These are phyloP conservation scores for Calocera cornea DNA, from an alignment of 768 basidiomycete genomes.

Conservation along the genomic window DNA sequence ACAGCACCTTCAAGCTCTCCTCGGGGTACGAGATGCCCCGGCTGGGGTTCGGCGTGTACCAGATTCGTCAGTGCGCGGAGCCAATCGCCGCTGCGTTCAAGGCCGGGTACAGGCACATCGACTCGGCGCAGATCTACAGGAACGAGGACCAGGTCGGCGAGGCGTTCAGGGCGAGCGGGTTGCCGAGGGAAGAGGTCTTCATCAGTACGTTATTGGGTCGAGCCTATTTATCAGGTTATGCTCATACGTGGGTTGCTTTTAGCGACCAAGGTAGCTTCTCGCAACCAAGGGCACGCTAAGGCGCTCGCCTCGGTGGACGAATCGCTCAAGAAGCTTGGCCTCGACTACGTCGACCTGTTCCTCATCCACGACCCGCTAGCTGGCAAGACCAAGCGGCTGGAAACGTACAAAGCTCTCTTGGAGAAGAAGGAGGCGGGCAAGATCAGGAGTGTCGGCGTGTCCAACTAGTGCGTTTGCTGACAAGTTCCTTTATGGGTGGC, in stretches of 20 bases:
- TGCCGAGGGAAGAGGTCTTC: constrained; percentile 49
- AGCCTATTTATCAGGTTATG: background rate
- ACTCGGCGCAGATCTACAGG: constrained; percentile 55
- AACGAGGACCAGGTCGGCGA: constrained; percentile 22
- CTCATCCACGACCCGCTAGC: constrained; percentile 62
- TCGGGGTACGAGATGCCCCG: constrained; percentile 46
- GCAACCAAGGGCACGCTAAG: constrained; percentile 47
- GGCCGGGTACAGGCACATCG: constrained; percentile 62
- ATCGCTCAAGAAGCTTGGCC: constrained; percentile 44
- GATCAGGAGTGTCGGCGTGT: constrained; percentile 62
- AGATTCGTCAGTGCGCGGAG: constrained; percentile 42
- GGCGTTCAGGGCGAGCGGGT: constrained; percentile 30
- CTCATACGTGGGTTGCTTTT: background rate
- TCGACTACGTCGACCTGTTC: constrained; percentile 59
- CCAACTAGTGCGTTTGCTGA: constrained; percentile 51
- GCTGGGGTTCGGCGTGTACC: constrained; percentile 58
- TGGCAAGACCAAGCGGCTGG: constrained; percentile 50
- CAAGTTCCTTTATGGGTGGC: too few relatives aligned
- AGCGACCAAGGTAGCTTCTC: constrained; percentile 55
- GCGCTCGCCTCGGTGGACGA: constrained; percentile 45
- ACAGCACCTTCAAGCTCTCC: background rate
- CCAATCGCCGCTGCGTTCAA: constrained; percentile 50
- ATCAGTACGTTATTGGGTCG: constrained; percentile 38
- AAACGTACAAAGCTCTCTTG: constrained; percentile 54
- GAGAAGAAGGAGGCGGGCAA: constrained; percentile 46